These are phyloP conservation scores for Colletotrichum plurivorum DNA, from an alignment of 2,329 filamentous ascomycete species.

Conservation along the genomic window DNA sequence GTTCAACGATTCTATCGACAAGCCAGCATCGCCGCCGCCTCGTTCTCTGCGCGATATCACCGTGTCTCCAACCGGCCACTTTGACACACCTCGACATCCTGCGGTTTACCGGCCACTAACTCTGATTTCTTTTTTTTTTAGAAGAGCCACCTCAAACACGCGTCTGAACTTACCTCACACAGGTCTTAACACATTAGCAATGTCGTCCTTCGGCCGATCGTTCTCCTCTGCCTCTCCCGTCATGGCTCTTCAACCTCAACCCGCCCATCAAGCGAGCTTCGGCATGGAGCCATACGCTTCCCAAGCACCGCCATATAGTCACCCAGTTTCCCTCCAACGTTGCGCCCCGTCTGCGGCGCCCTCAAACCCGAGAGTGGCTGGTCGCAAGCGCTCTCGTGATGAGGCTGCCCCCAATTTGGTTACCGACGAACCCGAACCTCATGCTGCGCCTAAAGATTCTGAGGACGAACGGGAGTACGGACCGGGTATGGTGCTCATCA, in stretches of 20 bases:
- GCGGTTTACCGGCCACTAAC: conserved; percentile 1
- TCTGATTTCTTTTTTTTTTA: conserved; percentile 9
- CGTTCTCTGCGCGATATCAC: too few relatives aligned
- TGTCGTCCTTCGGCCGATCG: conserved; percentile 61
- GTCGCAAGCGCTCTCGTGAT: conserved; percentile 83
- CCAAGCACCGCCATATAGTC: conserved; percentile 51
- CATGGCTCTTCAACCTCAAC: conserved; percentile 55
- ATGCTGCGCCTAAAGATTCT: conserved; percentile 58
- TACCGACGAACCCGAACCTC: conserved; percentile 63
- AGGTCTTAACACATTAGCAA: conserved; percentile 48
- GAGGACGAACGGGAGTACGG: conserved; percentile 79
- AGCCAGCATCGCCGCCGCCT: too few relatives aligned
- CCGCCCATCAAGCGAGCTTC: conserved; percentile 50
- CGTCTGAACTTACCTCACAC: conserved; percentile 47
- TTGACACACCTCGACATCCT: background rate
- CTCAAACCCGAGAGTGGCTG: conserved; percentile 59
- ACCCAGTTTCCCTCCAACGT: conserved; percentile 54
- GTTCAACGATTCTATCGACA: too few relatives aligned
- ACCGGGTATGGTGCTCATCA: conserved; percentile 81
- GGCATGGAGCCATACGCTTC: conserved; percentile 55
- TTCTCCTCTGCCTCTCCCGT: conserved; percentile 61
- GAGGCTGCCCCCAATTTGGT: conserved; percentile 79
- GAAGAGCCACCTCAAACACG: conserved; percentile 43
- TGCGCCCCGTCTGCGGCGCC: conserved; percentile 41
- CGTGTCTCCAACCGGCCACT: background rate